Base-by-base conservation (phyloP, 2,329 filamentous ascomycete species). In the Microdochium paspali region DNA sequence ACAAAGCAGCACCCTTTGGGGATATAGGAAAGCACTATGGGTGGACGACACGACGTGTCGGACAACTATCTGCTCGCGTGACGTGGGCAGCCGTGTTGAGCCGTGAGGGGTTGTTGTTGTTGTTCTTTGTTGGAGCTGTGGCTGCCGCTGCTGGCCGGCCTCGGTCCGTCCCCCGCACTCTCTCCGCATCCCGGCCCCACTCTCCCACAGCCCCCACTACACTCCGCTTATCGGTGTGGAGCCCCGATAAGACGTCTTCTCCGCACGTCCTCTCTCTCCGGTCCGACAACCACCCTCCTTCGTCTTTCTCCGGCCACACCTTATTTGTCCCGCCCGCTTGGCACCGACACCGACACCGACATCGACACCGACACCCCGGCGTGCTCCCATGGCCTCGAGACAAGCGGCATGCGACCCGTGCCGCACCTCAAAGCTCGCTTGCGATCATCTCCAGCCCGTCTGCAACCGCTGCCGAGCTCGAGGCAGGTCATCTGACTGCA, bases 351-450 rank as follows among this genome's bases (percentile, higher is more conserved):
- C 35, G 31, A 40, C 35, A 21, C 35, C 18, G 18, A 3, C 18
- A 18, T 3, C 31, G 4, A 12, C 15, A 15, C 31, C 18, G 6
- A 12, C 13, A 15, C 13, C 31, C 4, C 31, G 13, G 13, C 31
- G 13, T 18, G 31, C n/a, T n/a, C n/a, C 35, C 35, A 46, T 47
- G 45, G 12, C 42, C 28, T 51, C 46, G 66, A 54, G 24, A 55
- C 55, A 43, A 54, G 52, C 31, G 13, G 57, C 57, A 1, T 59
- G 61, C 54, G 50, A 64, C 51, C 43, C 63, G 46, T 51, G 65
- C 54, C 40, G 64, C 52, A 32, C 45, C 7, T 50, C 56, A 3
- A 60, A 60, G 40, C 47, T 59, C 13, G 57, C 55, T 2, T 56
- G 55, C 49, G 52, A 60, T 45, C 60, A 63, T 48, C 32, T 46